Conservation (phyloP, 2,329 filamentous ascomycete genomes). For the Ceratocystiopsis brevicomis region DNA sequence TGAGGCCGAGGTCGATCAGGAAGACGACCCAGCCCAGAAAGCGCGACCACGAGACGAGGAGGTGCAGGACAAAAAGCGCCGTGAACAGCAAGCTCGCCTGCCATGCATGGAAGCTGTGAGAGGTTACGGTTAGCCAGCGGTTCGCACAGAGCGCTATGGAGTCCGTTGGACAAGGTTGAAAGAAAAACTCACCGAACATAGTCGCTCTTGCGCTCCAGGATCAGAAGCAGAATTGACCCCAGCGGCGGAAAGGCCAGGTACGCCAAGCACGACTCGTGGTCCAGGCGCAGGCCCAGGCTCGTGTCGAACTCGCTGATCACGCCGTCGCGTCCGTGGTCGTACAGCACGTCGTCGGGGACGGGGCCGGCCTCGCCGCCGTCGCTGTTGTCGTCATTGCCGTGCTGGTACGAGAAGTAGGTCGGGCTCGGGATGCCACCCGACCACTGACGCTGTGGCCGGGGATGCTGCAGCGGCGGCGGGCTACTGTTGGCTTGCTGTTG, state of each 20-base stretch:
- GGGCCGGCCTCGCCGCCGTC: constrained; percentile 10
- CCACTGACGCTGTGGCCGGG: constrained; percentile 40
- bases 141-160: not conserved
- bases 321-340: constrained; percentile 29
- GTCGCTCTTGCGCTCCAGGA: constrained; percentile 86
- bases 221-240: constrained; percentile 64
- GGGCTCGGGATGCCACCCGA: constrained; percentile 22
- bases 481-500: constrained; percentile 22
- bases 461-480: constrained; percentile 29
- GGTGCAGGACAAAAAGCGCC: constrained; percentile 53
- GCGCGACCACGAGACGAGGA: constrained; percentile 69
- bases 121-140: not conserved
- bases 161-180: not conserved
- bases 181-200: constrained; percentile 56
- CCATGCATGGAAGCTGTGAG: constrained; percentile 77
- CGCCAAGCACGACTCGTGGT: constrained; percentile 78
- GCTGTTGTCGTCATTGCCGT: constrained; percentile 9
- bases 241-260: constrained; percentile 74
- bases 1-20: constrained; percentile 53
- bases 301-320: constrained; percentile 72
- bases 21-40: constrained; percentile 75
- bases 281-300: constrained; percentile 65
- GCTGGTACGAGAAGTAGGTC: constrained; percentile 14
- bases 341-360: constrained; percentile 12
- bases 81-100: constrained; percentile 75